Evolutionary conservation across 257 asterid species (phyloP).

Genomic region (Ehretia macrophylla): DNA sequence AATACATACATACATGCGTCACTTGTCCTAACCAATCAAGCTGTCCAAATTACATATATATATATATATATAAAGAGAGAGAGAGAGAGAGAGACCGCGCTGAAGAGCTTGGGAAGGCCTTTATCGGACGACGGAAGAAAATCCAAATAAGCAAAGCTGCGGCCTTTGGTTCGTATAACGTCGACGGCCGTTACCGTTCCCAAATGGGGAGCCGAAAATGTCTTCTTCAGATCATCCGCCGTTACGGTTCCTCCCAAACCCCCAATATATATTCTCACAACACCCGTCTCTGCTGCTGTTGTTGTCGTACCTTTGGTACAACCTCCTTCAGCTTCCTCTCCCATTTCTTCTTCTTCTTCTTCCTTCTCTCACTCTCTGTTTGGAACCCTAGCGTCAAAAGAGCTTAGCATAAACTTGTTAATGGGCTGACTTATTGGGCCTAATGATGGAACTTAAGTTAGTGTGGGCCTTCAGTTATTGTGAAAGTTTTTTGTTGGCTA

Average conservation of each 20-base stretch:
- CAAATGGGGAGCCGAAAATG: conserved; percentile 65
- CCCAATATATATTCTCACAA: conserved; percentile 60
- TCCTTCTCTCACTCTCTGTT: neutral
- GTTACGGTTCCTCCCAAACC: conserved; percentile 68
- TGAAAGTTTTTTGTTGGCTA: no score
- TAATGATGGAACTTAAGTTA: no score
- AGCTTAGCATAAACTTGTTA: neutral
- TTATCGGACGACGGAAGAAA: conserved; percentile 78
- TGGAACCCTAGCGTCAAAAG: neutral
- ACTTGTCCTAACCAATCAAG: neutral
- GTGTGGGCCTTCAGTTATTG: no score
- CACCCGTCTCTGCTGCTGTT: neutral
- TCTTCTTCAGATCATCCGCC: conserved; percentile 61
- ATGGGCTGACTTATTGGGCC: no score
- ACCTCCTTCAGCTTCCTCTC: conserved; percentile 1
- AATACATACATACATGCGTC: neutral
- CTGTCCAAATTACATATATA: neutral
- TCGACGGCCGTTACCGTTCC: conserved; percentile 72
- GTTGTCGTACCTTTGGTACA: neutral
- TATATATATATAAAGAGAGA: conserved; percentile 6
- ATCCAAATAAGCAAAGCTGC: conserved; percentile 82
- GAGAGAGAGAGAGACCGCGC: conserved; percentile 53
- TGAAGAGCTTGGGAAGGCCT: conserved; percentile 80
- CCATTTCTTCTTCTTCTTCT: conserved; percentile 11
- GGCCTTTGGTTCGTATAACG: conserved; percentile 70